Conservation (phyloP, 176 grass and related monocot species). For the Alloteropsis semialata region DNA sequence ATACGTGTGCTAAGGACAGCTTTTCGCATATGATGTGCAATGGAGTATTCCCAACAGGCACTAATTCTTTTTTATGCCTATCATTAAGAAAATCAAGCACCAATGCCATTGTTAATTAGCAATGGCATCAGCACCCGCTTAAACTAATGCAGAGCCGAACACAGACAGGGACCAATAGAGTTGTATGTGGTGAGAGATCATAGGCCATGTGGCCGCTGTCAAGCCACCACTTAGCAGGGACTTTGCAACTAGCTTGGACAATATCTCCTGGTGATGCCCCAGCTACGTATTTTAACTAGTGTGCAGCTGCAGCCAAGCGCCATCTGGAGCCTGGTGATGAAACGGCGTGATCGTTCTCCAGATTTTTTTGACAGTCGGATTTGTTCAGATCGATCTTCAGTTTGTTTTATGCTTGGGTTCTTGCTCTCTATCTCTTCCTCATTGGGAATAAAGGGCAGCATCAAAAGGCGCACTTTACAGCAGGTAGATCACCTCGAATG, state of each 20-base stretch:
- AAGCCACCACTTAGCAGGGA: constrained; percentile 34
- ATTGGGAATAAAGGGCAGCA: constrained; percentile 40
- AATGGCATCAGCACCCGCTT: not conserved
- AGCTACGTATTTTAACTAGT: constrained; percentile 28
- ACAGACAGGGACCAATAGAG: constrained; percentile 13
- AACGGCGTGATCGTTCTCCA: not conserved
- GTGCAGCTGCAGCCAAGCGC: not conserved
- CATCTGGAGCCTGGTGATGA: constrained; percentile 21
- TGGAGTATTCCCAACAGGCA: constrained; percentile 19
- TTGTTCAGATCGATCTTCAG: constrained; percentile 32
- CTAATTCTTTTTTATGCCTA: not conserved
- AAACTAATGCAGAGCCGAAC: constrained; percentile 23
- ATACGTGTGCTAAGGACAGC: not conserved
- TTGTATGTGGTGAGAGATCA: constrained; percentile 25
- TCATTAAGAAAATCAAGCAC: constrained; percentile 23
- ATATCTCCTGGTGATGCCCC: constrained; percentile 47
- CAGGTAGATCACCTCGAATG: constrained; percentile 25
- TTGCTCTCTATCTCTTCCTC: constrained; percentile 23
- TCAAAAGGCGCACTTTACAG: constrained; percentile 39
- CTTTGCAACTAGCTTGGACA: constrained; percentile 8
- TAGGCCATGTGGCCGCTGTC: constrained; percentile 39
- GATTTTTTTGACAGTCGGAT: constrained; percentile 25
- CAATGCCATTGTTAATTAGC: constrained; percentile 34
- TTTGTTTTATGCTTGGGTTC: constrained; percentile 46
- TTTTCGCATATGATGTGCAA: constrained; percentile 34